Evolutionary conservation across 371 early-diverging fungal species (phyloP).

Genomic region (Nematocida displodere): DNA sequence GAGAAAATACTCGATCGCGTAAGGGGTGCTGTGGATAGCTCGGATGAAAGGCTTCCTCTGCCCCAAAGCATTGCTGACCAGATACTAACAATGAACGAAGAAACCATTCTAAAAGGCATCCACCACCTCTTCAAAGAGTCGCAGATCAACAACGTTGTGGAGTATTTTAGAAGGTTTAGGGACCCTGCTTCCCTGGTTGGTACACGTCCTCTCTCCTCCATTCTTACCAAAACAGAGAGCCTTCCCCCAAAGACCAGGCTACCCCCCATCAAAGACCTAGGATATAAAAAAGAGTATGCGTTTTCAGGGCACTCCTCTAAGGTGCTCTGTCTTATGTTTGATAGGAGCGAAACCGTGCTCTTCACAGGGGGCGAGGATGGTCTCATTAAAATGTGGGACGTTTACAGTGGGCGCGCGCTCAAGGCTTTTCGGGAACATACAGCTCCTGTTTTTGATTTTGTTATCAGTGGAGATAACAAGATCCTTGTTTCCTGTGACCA

Average conservation of each 20-base stretch:
- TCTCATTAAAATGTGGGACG: conserved; percentile 63
- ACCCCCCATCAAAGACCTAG: neutral
- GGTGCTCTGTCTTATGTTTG: conserved; percentile 59
- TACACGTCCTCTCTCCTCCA: neutral
- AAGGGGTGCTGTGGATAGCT: too few relatives aligned
- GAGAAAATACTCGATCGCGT: neutral
- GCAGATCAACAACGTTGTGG: conserved; percentile 12
- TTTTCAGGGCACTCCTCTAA: conserved; percentile 60
- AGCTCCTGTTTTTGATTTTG: conserved; percentile 58
- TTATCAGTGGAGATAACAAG: conserved; percentile 54
- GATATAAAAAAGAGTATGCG: neutral
- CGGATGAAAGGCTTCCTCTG: too few relatives aligned
- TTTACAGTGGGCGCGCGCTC: conserved; percentile 48
- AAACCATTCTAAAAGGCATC: conserved; percentile 17
- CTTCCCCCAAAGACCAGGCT: neutral
- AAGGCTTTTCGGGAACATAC: conserved; percentile 56
- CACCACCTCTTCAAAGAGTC: conserved; percentile 4
- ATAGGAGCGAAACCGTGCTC: conserved; percentile 57
- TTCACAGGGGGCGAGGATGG: conserved; percentile 64
- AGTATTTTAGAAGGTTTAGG: conserved; percentile 41
- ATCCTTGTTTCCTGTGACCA: conserved; percentile 59
- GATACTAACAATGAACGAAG: conserved; percentile 2
- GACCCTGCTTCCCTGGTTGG: neutral
- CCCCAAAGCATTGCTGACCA: neutral
- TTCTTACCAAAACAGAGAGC: conserved; percentile 3